phyloP scores from a whole-genome alignment of 2,329 filamentous ascomycete genomes.

The Cercospora beticola region DNA sequence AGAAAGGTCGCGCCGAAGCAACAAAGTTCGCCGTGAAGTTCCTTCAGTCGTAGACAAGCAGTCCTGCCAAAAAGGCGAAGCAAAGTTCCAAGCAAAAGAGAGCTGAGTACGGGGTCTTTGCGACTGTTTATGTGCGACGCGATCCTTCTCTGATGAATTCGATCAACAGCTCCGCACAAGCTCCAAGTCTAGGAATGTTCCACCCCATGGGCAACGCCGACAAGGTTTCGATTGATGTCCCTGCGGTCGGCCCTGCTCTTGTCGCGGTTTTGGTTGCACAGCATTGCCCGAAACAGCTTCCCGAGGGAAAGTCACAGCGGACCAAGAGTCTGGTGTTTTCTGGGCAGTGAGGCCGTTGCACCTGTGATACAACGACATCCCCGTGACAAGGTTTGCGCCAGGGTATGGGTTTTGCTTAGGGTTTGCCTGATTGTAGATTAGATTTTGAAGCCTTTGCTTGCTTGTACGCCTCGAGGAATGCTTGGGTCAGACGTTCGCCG shows the following conservation, averaged over 20 bases:
- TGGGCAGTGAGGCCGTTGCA: conserved; percentile 3
- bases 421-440: not conserved
- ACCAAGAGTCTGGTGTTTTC: conserved; percentile 6
- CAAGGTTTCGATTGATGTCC: not conserved
- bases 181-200: not conserved
- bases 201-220: not conserved
- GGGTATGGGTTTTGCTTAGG: not conserved
- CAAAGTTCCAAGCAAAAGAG: conserved; percentile 8
- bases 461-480: not conserved
- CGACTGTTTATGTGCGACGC: not conserved
- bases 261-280: not conserved
- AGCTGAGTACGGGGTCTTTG: not conserved
- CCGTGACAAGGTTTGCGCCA: conserved; percentile 9
- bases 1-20: not conserved
- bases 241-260: conserved; percentile 6
- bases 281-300: conserved; percentile 11
- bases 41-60: conserved; percentile 4
- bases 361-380: not conserved
- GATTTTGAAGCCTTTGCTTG: not conserved
- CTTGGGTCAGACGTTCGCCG: not conserved
- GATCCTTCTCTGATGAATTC: not conserved
- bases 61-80: not conserved
- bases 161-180: not conserved
- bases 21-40: not conserved
- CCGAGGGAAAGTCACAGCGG: not conserved